Evolutionary conservation across 2,329 filamentous ascomycete genomes (phyloP), one percentile per base, ranked within the genome.

Genomic region (Endoconidiophora polonica): DNA sequence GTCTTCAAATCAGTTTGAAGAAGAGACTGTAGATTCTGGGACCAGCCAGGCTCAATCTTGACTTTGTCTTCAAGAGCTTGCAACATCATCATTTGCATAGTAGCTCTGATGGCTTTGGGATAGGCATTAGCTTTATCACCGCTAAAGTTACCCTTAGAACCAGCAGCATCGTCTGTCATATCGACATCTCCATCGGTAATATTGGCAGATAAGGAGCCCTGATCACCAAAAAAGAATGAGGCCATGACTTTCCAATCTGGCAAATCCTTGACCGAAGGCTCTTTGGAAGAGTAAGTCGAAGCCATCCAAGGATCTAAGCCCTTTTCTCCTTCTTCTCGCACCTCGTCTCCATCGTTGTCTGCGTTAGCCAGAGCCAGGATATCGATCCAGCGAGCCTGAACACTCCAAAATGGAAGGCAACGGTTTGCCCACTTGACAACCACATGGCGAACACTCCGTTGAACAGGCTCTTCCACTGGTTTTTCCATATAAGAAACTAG

Each of bases 381-480:
- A 61, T 95, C 79, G 44, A 95, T 83, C 85, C 86, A 95, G 45
- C 91, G 77, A 23, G 79, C 91, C 37, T 81, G 70, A 7, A 86
- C 72, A 58, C 94, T 86, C 18, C 72, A 72, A 57, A 86, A 95
- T 1, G 82, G 76, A 4, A 98, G 69, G 58, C 86, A 94, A 46
- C 85, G 76, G 60, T 96, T 96, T 9, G 86, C 86, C 71, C 90
- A 95, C 52, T 91, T 84, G 5, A 91, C 80, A 22, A 81, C 81
- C 18, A 86, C 81, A 64, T 88, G 91, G 5, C 85, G 78, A 33
- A 83, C 83, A 58, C 83, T 88, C 56, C 82, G 74, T n/a, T 79
- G 68, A 14, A 74, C 68, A n/a, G 68, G 66, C 2, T 62, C 58
- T 4, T 66, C 65, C 14, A 74, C 69, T 0, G 67, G 58, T 1